Conservation (phyloP, 164 flowering plant species). For the Magnolia officinalis region DNA sequence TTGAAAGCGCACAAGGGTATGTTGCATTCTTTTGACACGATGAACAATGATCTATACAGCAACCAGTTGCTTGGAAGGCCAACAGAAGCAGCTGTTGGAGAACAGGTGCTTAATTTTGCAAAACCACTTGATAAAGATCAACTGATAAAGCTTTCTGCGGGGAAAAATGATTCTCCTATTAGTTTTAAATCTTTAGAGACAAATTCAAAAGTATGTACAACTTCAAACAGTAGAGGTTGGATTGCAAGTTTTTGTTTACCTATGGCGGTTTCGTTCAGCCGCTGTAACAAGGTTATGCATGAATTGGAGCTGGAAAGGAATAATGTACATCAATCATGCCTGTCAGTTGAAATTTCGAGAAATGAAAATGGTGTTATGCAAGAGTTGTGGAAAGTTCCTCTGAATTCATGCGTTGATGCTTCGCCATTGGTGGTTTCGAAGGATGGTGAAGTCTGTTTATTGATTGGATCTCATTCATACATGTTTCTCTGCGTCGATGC, state of each 20-base stretch:
- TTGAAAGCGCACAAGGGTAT: conserved; percentile 15
- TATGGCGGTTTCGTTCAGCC: conserved; percentile 48
- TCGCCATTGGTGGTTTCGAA: conserved; percentile 69
- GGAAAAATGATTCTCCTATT: conserved; percentile 14
- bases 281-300: conserved; percentile 62
- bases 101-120: not conserved
- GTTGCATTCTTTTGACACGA: conserved; percentile 4
- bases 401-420: conserved; percentile 91
- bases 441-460: conserved; percentile 42
- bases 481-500: conserved; percentile 67
- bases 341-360: conserved; percentile 35
- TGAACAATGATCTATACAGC: conserved; percentile 2
- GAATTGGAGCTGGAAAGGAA: conserved; percentile 22
- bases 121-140: not conserved
- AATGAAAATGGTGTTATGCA: conserved; percentile 32
- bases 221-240: conserved; percentile 26
- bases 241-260: conserved; percentile 16
- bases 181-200: conserved; percentile 38
- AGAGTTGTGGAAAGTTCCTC: conserved; percentile 67
- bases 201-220: conserved; percentile 22
- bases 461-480: conserved; percentile 85
- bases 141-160: conserved; percentile 4
- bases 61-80: conserved; percentile 10
- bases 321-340: conserved; percentile 18
- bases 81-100: not conserved